Percentiles rank a stretch among this genome's conserved stretches.
These are phyloP conservation scores for Backusella circina DNA, from an alignment of 192 early-diverging fungal genomes.

Conservation along the genomic window DNA sequence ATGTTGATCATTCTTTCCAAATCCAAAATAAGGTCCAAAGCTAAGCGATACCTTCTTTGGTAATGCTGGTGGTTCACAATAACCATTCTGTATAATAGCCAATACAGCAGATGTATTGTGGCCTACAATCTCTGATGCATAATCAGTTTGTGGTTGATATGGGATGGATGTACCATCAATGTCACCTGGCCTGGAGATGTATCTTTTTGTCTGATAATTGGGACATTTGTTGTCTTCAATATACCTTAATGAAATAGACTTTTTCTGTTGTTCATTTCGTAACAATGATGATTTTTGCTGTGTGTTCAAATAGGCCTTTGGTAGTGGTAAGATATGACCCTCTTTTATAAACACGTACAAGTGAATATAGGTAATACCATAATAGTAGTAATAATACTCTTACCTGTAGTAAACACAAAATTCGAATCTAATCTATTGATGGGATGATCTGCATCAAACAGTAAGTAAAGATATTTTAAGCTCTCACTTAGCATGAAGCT, in stretches of 20 bases:
- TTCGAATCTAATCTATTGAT: conserved; percentile 71
- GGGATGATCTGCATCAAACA: conserved; percentile 73
- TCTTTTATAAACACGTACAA: conserved; percentile 23
- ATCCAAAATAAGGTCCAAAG: background rate
- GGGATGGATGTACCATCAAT: conserved; percentile 35
- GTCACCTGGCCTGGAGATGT: background rate
- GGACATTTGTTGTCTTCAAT: background rate
- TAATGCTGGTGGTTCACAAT: conserved; percentile 38
- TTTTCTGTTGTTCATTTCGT: background rate
- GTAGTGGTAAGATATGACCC: conserved; percentile 55
- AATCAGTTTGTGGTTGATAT: conserved; percentile 46
- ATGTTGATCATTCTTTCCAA: background rate
- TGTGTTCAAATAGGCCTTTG: conserved; percentile 16
- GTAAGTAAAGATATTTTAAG: conserved; percentile 90
- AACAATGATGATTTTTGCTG: background rate
- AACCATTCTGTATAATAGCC: conserved; percentile 32
- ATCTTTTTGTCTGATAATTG: background rate
- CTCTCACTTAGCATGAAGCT: conserved; percentile 93
- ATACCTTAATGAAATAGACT: background rate
- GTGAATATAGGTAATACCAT: background rate
- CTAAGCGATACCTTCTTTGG: background rate
- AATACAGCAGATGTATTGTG: conserved; percentile 10
- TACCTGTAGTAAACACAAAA: conserved; percentile 86
- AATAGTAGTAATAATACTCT: background rate
- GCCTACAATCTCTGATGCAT: conserved; percentile 47